phyloP scores from a whole-genome alignment of 2,329 filamentous ascomycete genomes.

The Sporothrix inflata region DNA sequence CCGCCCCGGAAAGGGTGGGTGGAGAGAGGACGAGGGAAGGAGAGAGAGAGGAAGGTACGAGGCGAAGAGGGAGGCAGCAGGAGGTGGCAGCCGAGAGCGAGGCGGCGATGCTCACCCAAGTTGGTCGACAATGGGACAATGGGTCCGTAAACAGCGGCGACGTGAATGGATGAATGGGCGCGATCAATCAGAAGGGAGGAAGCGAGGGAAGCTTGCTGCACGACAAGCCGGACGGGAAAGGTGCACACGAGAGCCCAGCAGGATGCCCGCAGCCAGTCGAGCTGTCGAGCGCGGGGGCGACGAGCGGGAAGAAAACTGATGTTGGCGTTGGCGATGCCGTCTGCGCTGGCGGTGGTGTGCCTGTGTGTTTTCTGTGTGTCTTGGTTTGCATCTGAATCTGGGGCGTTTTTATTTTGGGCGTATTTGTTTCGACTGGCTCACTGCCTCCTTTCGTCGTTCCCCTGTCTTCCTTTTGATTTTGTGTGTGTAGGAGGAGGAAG shows the following conservation, averaged over 20 bases:
- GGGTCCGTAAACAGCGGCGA: neutral
- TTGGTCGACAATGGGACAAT: conserved; percentile 7
- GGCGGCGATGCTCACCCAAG: conserved; percentile 16
- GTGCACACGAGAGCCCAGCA: conserved; percentile 8
- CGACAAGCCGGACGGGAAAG: neutral
- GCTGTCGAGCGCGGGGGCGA: conserved; percentile 21
- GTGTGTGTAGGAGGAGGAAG: neutral
- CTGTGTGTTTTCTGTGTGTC: neutral
- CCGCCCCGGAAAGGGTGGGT: conserved; percentile 19
- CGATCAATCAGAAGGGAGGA: neutral
- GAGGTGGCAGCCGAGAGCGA: neutral
- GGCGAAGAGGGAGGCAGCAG: conserved; percentile 9
- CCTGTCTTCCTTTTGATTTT: neutral
- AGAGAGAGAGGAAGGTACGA: neutral
- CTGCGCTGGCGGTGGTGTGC: conserved; percentile 6
- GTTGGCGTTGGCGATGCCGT: conserved; percentile 13
- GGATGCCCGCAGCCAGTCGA: neutral
- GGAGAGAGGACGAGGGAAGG: conserved; percentile 9
- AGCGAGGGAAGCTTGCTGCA: neutral
- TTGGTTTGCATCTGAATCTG: neutral
- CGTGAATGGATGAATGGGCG: neutral
- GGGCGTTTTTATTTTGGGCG: neutral
- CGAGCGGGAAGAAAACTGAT: conserved; percentile 3
- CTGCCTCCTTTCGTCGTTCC: conserved; percentile 10
- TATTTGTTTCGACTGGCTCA: neutral